Base-by-base conservation (phyloP, 2,329 filamentous ascomycete genomes). In the Colletotrichum lupini region DNA sequence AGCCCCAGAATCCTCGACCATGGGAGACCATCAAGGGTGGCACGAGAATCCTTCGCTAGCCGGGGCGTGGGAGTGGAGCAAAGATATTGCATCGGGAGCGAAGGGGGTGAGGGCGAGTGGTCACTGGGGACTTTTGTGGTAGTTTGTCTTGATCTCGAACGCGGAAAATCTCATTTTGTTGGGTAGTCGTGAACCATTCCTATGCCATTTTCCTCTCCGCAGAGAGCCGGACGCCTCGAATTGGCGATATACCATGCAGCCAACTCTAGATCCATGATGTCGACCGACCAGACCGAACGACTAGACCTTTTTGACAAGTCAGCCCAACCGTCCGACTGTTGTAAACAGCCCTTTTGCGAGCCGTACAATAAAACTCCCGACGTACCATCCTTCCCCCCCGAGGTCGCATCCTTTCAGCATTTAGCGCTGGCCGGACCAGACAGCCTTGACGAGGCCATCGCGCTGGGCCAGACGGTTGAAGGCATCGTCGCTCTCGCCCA, bases 401-500 rank as follows among this genome's bases (percentile, higher is more conserved):
- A 67, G 72, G 57, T 57, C 62, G 52, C 56, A 72, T 37, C 49
- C 28, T 30, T 64, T 73, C 76, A 73, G 70, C 75, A 77, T 83
- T 87, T 91, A 91, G 87, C 89, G 88, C 83, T 89, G 84, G 78
- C 91, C 93, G 88, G 91, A 94, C 97, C 97, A 99, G 85, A 99
- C 97, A 85, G 87, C 94, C 94, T 98, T 98, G 86, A 99, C 86
- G 87, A 97, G 94, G 79, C 97, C 97, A 85, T 99, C 97, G 80
- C 94, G 92, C 92, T 99, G 97, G 79, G 95, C 90, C 83, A 99
- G 91, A 83, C 97, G 90, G 93, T 99, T 99, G 83, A 99, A 87
- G 82, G 94, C 91, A 88, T 99, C 97, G 85, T 99, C 97, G 86
- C 92, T 93, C 94, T 99, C 97, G 84, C 97, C 97, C 92, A 98